Evolutionary conservation across 23 red algal species (phyloP), one percentile per base, ranked within the genome.

Genomic region (Gracilaria gracilis): DNA sequence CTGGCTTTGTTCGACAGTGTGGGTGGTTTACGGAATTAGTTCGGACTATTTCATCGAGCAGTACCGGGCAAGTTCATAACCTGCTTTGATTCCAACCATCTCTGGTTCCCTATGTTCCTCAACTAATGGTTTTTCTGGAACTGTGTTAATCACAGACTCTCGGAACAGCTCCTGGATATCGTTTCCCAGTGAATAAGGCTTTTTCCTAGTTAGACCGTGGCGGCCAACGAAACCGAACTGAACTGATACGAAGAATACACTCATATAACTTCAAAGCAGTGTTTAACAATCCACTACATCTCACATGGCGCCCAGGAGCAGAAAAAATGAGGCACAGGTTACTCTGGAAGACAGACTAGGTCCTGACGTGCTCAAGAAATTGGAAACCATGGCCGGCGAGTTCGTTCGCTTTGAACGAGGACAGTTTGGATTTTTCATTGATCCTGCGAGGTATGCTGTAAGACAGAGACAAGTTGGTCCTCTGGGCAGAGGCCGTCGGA

Each of bases 401-500:
- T 98, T 95, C 54, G 96, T 98, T 50, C 91, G 96, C 14, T 94
- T 95, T 49, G 96, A 98, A 81, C 67, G 84, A 83, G 91, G 91
- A 6, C 85, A 94, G 61, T 98, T 98, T 92, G 93, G 92, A 4
- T 98, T 98, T 50, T 98, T 91, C 64, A 98, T 98, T 12, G 96
- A 98, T 88, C 96, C 96, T 32, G 96, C 96, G 21, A 25, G 96
- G 35, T 98, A 98, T 61, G 96, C 93, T 25, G 96, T 94, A 24
- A 92, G 83, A 50, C 96, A 94, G 38, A 78, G 94, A 46, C 88
- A 91, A 75, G 89, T 96, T 31, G 94, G 94, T 51, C 94, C 94
- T 11, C 29, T 96, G 20, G 94, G 88, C 24, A 61, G 88, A 51
- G 87, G 88, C 28, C 87, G 94, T 57, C 88, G 94, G 33, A 57